Conservation (phyloP, 2,329 filamentous ascomycete genomes). For the Claviceps arundinis region DNA sequence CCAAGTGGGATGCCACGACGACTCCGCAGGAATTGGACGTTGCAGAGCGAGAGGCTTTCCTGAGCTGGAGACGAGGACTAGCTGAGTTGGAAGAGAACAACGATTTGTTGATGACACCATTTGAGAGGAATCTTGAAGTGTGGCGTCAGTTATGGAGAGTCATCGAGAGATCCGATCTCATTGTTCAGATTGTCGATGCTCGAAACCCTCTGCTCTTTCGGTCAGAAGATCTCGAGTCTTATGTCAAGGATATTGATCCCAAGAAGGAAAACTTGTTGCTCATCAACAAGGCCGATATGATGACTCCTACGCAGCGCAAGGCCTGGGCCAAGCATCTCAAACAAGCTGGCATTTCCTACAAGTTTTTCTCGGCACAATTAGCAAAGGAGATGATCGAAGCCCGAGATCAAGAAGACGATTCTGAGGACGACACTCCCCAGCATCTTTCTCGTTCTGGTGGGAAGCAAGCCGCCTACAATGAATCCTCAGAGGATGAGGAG, state of each 20-base stretch:
- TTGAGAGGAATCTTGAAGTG: conserved; percentile 92
- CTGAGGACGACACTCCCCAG: conserved; percentile 19
- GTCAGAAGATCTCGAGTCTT: conserved; percentile 82
- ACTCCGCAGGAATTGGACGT: conserved; percentile 71
- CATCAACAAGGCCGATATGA: conserved; percentile 99
- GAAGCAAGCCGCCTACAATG: conserved; percentile 13
- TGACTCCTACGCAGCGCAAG: conserved; percentile 72
- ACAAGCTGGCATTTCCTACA: conserved; percentile 69
- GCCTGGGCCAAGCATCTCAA: conserved; percentile 82
- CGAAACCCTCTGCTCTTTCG: conserved; percentile 88
- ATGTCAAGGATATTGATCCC: conserved; percentile 83
- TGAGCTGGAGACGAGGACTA: conserved; percentile 80
- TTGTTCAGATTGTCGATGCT: conserved; percentile 97
- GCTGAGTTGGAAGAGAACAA: conserved; percentile 90
- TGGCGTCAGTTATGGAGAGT: conserved; percentile 98
- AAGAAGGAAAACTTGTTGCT: conserved; percentile 83
- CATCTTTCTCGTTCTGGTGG: conserved; percentile 14
- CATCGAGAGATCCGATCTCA: conserved; percentile 86
- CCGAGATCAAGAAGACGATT: conserved; percentile 39
- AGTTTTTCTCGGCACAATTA: conserved; percentile 88
- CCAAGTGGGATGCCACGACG: conserved; percentile 75
- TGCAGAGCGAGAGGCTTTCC: conserved; percentile 64
- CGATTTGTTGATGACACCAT: conserved; percentile 92
- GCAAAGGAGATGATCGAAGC: conserved; percentile 83
- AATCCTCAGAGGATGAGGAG: conserved; percentile 14